Evolutionary conservation across 2,329 filamentous ascomycete genomes (phyloP), one percentile per base, ranked within the genome.

Genomic region (Seiridium unicorne): DNA sequence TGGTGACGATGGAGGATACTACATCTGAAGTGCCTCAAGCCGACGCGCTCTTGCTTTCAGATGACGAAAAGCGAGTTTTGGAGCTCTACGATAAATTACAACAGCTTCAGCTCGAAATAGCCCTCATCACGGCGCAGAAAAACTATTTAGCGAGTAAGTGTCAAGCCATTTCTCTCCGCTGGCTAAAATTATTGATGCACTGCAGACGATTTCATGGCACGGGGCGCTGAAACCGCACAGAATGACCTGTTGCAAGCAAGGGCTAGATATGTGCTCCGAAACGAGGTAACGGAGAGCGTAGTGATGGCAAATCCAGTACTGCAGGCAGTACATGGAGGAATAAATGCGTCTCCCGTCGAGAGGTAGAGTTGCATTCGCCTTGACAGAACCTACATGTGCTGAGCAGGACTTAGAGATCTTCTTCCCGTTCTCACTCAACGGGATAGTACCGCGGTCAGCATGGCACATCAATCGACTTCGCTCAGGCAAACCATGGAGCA

Each of bases 261-360:
- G 69, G 87, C 90, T 59, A 81, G 82, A 60, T 91, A 91, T 73
- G 81, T 86, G 46, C 79, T 94, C 59, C 86, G 86, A 63, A 89
- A 89, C 71, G 86, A 86, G 62, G 87, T 91, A 31, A 80, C 88
- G 31, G 86, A 90, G 62, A 86, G 83, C 51, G 86, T 91, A 57
- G 75, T 95, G 65, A 85, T 86, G 66, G 87, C 88, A 60, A 89
- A 92, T 67, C 91, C 92, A 6, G 87, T 91, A 46, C 78, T 96
- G 60, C 91, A 90, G 69, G 89, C 92, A 5, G 86, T 94, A 44
- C 91, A 96, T 72, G 79, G 84, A 61, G 87, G 87, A 48, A 84
- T 83, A 10, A 81, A 85, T 61, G 83, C 86, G 18, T 84, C 86
- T 2, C 84, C 85, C 49, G 79, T 88, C 57, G 91, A 95, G 75